Conservation (phyloP, 2,329 filamentous ascomycete species). For the Fusarium heterosporum region DNA sequence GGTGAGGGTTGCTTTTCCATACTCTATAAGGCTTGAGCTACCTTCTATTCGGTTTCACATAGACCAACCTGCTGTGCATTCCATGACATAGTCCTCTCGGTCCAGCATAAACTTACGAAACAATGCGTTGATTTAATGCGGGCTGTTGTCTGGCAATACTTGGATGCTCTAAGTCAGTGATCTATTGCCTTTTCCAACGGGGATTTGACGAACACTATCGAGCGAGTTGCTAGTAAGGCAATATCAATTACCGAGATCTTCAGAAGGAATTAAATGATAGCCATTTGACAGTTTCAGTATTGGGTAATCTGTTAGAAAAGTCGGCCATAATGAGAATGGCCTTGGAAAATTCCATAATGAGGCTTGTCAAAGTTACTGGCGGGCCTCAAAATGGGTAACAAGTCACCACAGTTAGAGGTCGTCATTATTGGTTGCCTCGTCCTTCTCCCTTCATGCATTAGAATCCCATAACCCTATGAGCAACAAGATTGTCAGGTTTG, state of each 20-base stretch:
- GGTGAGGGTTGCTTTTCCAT: not conserved
- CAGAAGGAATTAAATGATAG: not conserved
- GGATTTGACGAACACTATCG: too few species aligned
- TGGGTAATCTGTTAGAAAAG: not conserved
- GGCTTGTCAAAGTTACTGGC: not conserved
- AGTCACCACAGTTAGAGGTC: not conserved
- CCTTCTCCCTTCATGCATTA: not conserved
- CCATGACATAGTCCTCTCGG: too few species aligned
- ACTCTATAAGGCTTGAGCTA: too few species aligned
- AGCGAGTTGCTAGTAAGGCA: not conserved
- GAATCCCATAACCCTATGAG: not conserved
- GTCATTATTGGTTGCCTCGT: not conserved
- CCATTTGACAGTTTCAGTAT: not conserved
- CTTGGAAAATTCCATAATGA: not conserved
- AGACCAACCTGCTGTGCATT: too few species aligned
- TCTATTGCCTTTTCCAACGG: not conserved
- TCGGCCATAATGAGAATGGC: not conserved
- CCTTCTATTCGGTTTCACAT: too few species aligned
- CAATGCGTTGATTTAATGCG: not conserved
- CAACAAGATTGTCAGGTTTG: slow-evolving; percentile 11
- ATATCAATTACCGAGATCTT: too few species aligned
- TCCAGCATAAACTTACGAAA: not conserved
- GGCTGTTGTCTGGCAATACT: not conserved
- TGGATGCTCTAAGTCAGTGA: not conserved
- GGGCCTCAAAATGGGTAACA: slow-evolving; percentile 7